Base-by-base conservation (phyloP, 495 filamentous ascomycete species). In the Evansstolkia leycettana region DNA sequence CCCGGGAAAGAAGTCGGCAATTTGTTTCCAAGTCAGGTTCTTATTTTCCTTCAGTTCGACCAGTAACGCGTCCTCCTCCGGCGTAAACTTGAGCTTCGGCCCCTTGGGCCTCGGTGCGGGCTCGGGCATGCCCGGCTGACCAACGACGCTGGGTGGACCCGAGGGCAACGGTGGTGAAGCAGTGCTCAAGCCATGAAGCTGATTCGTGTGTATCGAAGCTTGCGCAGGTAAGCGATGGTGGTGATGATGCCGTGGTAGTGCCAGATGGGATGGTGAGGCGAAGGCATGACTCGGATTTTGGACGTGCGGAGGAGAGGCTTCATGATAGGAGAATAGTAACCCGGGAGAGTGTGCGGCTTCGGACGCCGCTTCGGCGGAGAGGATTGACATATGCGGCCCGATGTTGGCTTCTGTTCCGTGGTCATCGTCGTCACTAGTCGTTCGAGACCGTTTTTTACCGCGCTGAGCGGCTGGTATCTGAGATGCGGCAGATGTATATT, bases 1-100 rank as follows among this genome's bases (percentile, higher is more conserved):
- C 8, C 86, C 87, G 6, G 87, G 87, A 46, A 94, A 93, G 59
- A 89, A 93, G 48, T 92, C 85, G 36, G 83, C 81, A 45, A 94
- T 93, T 67, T 94, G 86, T 52, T 90, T 92, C 87, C 87, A 94
- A 7, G 87, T 86, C 46, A 94, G 69, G 45, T 80, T 81, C 53
- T 87, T 89, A 41, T 87, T 84, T 58, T 94, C 87, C 55, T 94
- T 94, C 34, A 94, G 62, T 39, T 89, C 83, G 13, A 93, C 75
- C 26, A 94, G 61, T 33, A 89, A 61, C 33, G 75, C 72, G 55
- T 94, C 87, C 50, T 94, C 86, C 55, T 89, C 84, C 28, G 82
- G 75, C 1, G 85, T 92, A 47, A 93, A 94, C 47, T 89, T 92
- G 39, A 89, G 60, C 55, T 92, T 92, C 12, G 85, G 84, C 3